These are phyloP conservation scores for Linum tenue DNA, from an alignment of 345 rosid species.

Conservation along the genomic window DNA sequence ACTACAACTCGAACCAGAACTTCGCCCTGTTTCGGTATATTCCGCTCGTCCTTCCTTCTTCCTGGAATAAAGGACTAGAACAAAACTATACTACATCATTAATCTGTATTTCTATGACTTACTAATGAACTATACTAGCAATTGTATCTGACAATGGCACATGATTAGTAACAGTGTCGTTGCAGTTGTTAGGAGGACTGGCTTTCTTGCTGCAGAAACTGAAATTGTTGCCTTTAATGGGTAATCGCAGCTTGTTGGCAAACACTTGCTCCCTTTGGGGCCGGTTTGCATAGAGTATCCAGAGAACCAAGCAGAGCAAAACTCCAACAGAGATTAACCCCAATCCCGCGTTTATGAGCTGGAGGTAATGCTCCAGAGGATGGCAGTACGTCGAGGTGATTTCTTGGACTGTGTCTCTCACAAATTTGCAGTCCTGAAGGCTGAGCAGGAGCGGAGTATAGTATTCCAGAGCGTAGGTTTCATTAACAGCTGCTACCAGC, in stretches of 20 bases:
- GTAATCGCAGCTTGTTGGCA: conserved; percentile 30
- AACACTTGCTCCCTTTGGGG: conserved; percentile 99
- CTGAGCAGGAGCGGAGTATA: conserved; percentile 83
- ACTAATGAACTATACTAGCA: background rate
- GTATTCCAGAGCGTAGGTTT: conserved; percentile 75
- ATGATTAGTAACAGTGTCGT: background rate
- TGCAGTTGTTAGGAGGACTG: background rate
- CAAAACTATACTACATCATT: background rate
- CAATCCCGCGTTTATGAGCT: conserved; percentile 66
- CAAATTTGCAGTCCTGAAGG: conserved; percentile 82
- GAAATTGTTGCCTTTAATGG: conserved; percentile 17
- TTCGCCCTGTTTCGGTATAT: background rate
- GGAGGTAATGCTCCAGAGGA: conserved; percentile 60
- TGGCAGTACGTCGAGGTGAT: conserved; percentile 66
- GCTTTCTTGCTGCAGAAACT: background rate
- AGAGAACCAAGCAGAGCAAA: conserved; percentile 75
- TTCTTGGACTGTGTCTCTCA: conserved; percentile 61
- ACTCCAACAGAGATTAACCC: conserved; percentile 82
- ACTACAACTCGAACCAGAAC: background rate
- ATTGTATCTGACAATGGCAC: background rate
- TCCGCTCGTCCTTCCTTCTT: background rate
- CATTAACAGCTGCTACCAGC: conserved; percentile 65
- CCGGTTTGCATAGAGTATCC: conserved; percentile 92
- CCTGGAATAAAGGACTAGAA: background rate
- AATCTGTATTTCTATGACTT: background rate